Evolutionary conservation across 768 basidiomycete species (phyloP), one percentile per base, ranked within the genome.

Genomic region (Sutorius australiensis): DNA sequence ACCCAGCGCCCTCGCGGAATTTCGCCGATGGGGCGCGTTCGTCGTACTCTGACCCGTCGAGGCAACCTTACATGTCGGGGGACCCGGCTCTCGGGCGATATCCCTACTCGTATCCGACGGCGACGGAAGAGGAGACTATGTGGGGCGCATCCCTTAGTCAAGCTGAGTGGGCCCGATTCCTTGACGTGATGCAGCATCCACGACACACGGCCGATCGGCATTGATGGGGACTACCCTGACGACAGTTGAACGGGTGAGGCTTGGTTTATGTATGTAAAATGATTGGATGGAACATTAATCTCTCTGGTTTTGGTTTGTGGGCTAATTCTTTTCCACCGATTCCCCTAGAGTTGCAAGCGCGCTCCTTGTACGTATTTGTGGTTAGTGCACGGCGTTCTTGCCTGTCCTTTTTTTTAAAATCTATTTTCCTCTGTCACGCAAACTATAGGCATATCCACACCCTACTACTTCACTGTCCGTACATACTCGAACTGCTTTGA

Each of bases 91-190:
- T 57, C 3, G 64, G 54, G 1, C 62, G 66, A 28, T 64, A 67
- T 34, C 55, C 65, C 39, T 67, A 67, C 28, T 69, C 77, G 32
- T 78, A 81, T 50, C 77, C 80, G 27, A 42, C 65, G 32, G 41
- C 60, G 37, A 77, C 80, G 41, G 85, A 84, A 53, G 83, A 86
- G 57, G 72, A 76, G 34, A 75, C 75, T 31, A 84, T 89, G 75
- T 91, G 88, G 87, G 87, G 87, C 39, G 78, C 87, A 14, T 79
- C 83, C 34, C 86, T 91, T 63, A 87, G 81, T 51, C 84, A 87
- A 58, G 81, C 83, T 37, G 89, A 90, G 69, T 90, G 89, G 85
- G 75, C 72, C 37, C 75, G 76, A 53, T 80, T 81, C 64, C 69
- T 89, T 69, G 83, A 87, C 54, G 84, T 79, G 41, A 76, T 88